A percentile compares a stretch with the other conserved stretches of the same genome.
These are phyloP conservation scores for Chaetomiaceae sp. DNA, from an alignment of 2,329 filamentous ascomycete genomes.

Conservation along the genomic window DNA sequence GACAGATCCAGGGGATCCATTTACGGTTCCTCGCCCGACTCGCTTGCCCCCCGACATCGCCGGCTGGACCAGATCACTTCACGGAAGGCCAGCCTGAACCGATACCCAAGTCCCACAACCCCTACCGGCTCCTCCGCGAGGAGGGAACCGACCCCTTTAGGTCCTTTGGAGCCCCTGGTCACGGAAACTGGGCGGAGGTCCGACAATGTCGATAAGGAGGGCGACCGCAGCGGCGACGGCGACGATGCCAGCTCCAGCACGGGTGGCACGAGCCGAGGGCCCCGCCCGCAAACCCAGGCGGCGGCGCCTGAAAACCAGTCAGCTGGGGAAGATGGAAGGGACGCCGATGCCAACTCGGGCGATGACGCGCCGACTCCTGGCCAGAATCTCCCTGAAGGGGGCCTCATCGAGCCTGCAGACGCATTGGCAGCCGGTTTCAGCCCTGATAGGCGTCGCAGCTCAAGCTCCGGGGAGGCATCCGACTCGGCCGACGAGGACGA, in stretches of 20 bases:
- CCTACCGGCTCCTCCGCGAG: background rate
- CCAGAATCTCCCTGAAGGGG: background rate
- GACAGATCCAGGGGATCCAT: background rate
- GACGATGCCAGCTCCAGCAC: background rate
- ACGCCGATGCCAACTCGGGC: background rate
- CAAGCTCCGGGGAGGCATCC: constrained; percentile 1
- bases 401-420: background rate
- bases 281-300: background rate
- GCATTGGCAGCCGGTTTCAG: background rate
- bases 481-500: background rate
- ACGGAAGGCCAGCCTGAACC: constrained; percentile 7
- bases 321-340: background rate
- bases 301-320: background rate
- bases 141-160: background rate
- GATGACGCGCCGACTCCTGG: background rate
- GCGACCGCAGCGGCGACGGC: background rate
- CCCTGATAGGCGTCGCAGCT: background rate
- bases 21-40: constrained; percentile 6
- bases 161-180: background rate
- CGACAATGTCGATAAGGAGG: too few relatives aligned
- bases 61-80: constrained; percentile 9
- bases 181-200: background rate
- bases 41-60: constrained; percentile 5
- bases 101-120: background rate
- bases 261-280: background rate